phyloP scores from a whole-genome alignment of 2,329 filamentous ascomycete species.

The Colletotrichum truncatum region DNA sequence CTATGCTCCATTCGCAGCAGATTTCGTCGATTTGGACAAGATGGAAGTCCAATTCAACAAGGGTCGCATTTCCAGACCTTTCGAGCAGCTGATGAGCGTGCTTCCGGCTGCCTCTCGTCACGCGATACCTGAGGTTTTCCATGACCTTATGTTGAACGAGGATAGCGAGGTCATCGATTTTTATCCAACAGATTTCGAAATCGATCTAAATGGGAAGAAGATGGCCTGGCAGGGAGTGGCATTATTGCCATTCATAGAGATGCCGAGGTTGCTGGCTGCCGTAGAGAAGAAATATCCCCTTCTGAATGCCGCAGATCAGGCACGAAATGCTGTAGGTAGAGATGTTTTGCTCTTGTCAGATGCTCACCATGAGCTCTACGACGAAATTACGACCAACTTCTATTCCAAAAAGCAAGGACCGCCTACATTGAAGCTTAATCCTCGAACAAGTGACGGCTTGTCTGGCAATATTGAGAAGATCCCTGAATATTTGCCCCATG shows the following conservation, averaged over 20 bases:
- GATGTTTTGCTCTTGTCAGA: constrained; percentile 89
- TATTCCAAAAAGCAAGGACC: constrained; percentile 88
- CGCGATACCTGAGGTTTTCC: constrained; percentile 88
- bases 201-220: constrained; percentile 97
- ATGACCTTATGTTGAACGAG: constrained; percentile 86
- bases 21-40: constrained; percentile 85
- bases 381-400: constrained; percentile 84
- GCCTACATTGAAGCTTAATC: constrained; percentile 76
- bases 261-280: constrained; percentile 82
- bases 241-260: constrained; percentile 94
- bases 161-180: constrained; percentile 97
- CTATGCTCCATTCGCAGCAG: constrained; percentile 95
- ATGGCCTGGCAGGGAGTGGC: constrained; percentile 98
- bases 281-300: constrained; percentile 85
- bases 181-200: constrained; percentile 91
- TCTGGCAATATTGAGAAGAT: constrained; percentile 85
- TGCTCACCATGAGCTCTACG: constrained; percentile 80
- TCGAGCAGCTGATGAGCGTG: constrained; percentile 98
- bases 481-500: constrained; percentile 84
- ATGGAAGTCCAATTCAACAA: constrained; percentile 85
- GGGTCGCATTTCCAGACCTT: constrained; percentile 86
- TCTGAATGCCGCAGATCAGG: constrained; percentile 78
- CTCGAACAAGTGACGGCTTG: constrained; percentile 78
- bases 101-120: constrained; percentile 93
- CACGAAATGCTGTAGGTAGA: constrained; percentile 81